A percentile compares a stretch with the other conserved stretches of the same genome.
Evolutionary conservation across 192 early-diverging fungal genomes (phyloP).

Genomic region (Umbelopsis isabellina): DNA sequence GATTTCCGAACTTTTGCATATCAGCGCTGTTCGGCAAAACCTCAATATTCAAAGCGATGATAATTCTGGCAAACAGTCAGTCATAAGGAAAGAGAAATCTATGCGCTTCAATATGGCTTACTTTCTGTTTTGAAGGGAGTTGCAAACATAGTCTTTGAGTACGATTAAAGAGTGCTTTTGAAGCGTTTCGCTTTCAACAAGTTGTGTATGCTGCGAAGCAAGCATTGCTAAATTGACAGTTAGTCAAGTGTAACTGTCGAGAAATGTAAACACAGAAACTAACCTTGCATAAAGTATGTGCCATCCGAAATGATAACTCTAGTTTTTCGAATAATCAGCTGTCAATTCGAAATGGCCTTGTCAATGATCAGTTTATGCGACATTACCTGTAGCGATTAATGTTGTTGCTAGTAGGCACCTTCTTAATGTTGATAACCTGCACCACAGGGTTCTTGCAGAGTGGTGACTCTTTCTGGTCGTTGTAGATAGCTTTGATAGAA

Average conservation of each 20-base stretch:
- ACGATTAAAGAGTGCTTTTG: conserved; percentile 54
- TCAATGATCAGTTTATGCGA: not conserved
- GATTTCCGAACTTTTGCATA: conserved; percentile 2
- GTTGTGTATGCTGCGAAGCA: conserved; percentile 49
- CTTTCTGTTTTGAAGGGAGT: conserved; percentile 54
- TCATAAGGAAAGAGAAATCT: not conserved
- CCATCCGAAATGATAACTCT: conserved; percentile 74
- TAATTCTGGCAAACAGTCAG: conserved; percentile 24
- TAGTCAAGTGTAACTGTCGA: not conserved
- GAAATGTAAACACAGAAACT: not conserved
- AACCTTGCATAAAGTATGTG: conserved; percentile 66
- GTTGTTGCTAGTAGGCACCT: conserved; percentile 25
- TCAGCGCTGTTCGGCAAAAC: conserved; percentile 40
- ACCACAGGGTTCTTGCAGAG: conserved; percentile 34
- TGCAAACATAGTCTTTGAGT: conserved; percentile 52
- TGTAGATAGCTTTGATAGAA: conserved; percentile 44
- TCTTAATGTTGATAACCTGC: conserved; percentile 48
- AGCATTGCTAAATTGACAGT: conserved; percentile 62
- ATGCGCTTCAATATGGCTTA: conserved; percentile 25
- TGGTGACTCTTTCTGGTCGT: conserved; percentile 29
- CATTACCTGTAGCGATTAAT: conserved; percentile 43
- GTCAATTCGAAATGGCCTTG: not conserved
- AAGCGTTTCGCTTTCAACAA: conserved; percentile 50
- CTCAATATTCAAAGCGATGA: conserved; percentile 51
- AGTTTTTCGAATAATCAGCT: not conserved